phyloP scores from a whole-genome alignment of 1,139 yeast genomes.

The Protomyces arabidopsidicola region DNA sequence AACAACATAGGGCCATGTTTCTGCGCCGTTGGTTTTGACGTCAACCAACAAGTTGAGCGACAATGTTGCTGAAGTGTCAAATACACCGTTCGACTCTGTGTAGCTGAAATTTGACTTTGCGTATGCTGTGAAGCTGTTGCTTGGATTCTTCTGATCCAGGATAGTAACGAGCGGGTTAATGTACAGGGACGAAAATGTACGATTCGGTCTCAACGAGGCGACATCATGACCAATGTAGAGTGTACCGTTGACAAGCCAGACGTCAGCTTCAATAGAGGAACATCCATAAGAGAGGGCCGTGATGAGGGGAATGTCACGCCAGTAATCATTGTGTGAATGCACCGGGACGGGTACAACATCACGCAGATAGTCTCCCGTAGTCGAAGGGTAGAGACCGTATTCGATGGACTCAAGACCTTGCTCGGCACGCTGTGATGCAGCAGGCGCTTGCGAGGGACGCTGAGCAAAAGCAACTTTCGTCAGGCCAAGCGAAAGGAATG shows the following conservation, averaged over 20 bases:
- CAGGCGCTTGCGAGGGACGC: not conserved
- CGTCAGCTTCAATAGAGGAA: conserved; percentile 65
- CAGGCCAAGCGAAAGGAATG: not conserved
- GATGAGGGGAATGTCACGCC: conserved; percentile 58
- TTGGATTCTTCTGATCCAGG: conserved; percentile 46
- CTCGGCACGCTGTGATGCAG: not conserved
- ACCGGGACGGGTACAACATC: conserved; percentile 1
- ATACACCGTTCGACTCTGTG: conserved; percentile 41
- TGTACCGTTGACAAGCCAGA: conserved; percentile 50
- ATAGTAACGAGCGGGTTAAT: conserved; percentile 51
- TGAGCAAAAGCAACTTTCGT: no score
- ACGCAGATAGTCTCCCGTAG: conserved; percentile 16
- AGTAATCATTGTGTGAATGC: conserved; percentile 60
- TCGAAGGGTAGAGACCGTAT: conserved; percentile 13
- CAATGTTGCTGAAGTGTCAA: conserved; percentile 43
- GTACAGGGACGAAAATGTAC: conserved; percentile 52
- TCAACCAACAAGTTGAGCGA: conserved; percentile 49
- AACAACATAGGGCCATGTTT: conserved; percentile 41
- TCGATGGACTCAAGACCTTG: conserved; percentile 9
- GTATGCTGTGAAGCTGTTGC: conserved; percentile 16
- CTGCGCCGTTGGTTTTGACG: conserved; percentile 45
- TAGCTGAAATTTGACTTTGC: not conserved
- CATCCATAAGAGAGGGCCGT: conserved; percentile 60
- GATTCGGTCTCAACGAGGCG: conserved; percentile 45
- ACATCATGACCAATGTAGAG: conserved; percentile 63